Evolutionary conservation across 73 alveolate genomes (phyloP).

Genomic region (Tetrahymena malaccensis): DNA sequence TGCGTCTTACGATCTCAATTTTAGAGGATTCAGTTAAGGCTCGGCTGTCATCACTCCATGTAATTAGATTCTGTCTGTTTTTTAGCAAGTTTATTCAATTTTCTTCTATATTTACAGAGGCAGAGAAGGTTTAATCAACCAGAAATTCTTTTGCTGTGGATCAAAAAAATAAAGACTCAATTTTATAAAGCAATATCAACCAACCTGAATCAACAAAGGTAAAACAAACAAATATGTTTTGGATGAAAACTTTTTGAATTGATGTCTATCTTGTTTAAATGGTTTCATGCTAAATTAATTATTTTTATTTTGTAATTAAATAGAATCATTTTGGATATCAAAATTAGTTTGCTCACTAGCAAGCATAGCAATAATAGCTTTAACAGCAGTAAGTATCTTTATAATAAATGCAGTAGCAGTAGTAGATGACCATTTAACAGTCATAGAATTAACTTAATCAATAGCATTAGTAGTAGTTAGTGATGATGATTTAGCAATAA

Average conservation of each 20-base stretch:
- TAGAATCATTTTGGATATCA: background rate
- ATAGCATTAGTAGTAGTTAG: background rate
- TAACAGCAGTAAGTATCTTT: background rate
- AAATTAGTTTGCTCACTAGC: background rate
- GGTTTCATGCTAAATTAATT: background rate
- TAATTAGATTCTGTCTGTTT: background rate
- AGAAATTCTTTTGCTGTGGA: background rate
- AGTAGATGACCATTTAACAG: background rate
- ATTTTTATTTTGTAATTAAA: background rate
- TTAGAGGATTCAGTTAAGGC: background rate
- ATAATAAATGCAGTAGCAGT: background rate
- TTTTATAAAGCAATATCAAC: background rate
- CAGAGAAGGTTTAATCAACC: background rate
- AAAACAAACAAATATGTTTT: background rate
- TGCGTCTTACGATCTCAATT: background rate
- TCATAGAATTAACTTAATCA: background rate
- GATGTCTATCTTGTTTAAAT: no score
- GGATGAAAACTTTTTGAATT: no score
- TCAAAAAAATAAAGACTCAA: background rate
- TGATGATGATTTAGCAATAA: background rate
- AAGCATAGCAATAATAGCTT: background rate
- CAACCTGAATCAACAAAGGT: background rate
- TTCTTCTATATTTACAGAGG: background rate
- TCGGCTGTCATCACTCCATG: background rate
- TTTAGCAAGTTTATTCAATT: background rate